phyloP scores from a whole-genome alignment of 2,329 filamentous ascomycete species.

The Xylariaceae sp. region DNA sequence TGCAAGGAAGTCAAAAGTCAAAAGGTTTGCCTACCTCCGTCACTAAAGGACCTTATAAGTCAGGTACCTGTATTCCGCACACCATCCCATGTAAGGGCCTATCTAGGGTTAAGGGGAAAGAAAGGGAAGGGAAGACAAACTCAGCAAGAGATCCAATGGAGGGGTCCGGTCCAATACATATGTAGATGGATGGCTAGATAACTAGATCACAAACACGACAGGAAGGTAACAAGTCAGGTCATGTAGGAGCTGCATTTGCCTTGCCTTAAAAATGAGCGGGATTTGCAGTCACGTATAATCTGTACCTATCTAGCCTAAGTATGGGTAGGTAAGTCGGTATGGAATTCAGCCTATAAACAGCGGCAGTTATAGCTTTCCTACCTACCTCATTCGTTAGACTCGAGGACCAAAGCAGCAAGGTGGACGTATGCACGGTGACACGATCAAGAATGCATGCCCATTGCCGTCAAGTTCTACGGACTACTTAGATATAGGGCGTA shows the following conservation, averaged over 20 bases:
- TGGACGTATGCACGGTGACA: too few species aligned
- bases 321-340: too few species aligned
- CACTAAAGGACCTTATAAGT: neutral
- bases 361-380: too few species aligned
- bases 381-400: too few species aligned
- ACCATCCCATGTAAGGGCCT: neutral
- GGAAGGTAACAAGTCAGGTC: neutral
- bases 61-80: neutral
- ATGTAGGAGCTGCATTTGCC: neutral
- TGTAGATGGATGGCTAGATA: neutral
- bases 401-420: too few species aligned
- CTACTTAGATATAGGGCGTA: too few species aligned
- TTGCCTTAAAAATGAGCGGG: neutral
- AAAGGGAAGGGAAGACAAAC: neutral
- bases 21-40: neutral
- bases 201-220: neutral
- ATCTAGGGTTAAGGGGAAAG: too few species aligned
- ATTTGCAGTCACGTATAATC: neutral
- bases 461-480: too few species aligned
- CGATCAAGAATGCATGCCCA: too few species aligned
- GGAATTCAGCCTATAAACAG: too few species aligned
- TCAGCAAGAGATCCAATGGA: neutral
- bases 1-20: neutral
- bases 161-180: too few species aligned
- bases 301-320: too few species aligned